A percentile compares a stretch with the other conserved stretches of the same genome.
Conservation (phyloP, 768 basidiomycete genomes). For the Suillus americanus region DNA sequence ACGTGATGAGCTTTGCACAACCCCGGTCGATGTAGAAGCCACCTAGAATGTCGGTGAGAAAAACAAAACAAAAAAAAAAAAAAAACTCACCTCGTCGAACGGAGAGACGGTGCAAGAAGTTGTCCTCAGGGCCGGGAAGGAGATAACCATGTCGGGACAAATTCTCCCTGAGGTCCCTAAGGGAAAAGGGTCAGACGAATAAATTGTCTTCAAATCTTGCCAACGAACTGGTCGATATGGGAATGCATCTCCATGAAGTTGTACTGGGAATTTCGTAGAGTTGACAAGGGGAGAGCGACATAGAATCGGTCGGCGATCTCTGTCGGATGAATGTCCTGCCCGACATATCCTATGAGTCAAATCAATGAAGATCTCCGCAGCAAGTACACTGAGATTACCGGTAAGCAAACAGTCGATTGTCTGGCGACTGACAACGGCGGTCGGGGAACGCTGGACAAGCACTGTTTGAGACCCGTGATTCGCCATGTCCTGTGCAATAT, state of each 20-base stretch:
- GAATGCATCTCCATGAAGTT: neutral
- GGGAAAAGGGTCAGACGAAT: neutral
- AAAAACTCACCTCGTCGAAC: constrained; percentile 5
- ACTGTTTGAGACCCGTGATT: neutral
- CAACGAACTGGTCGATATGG: constrained; percentile 10
- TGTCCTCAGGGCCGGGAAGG: constrained; percentile 1
- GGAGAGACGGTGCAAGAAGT: constrained; percentile 7
- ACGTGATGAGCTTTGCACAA: constrained; percentile 7
- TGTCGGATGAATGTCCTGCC: constrained; percentile 9
- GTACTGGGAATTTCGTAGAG: constrained; percentile 2
- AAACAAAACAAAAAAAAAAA: neutral
- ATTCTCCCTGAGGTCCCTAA: constrained; percentile 3
- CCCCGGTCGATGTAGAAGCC: constrained; percentile 9
- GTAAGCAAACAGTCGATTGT: constrained; percentile 8
- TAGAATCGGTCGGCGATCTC: constrained; percentile 14
- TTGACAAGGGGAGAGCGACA: constrained; percentile 8
- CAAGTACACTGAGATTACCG: neutral
- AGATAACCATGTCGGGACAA: constrained; percentile 6
- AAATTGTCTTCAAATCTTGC: neutral
- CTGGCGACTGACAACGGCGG: constrained; percentile 10
- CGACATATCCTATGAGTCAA: constrained; percentile 8
- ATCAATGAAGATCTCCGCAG: neutral
- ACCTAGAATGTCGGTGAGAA: neutral
- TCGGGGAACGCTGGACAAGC: constrained; percentile 13
- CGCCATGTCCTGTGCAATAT: constrained; percentile 14